These are phyloP conservation scores for Prunus kanzakura DNA, from an alignment of 306 rosid genomes.

Conservation along the genomic window DNA sequence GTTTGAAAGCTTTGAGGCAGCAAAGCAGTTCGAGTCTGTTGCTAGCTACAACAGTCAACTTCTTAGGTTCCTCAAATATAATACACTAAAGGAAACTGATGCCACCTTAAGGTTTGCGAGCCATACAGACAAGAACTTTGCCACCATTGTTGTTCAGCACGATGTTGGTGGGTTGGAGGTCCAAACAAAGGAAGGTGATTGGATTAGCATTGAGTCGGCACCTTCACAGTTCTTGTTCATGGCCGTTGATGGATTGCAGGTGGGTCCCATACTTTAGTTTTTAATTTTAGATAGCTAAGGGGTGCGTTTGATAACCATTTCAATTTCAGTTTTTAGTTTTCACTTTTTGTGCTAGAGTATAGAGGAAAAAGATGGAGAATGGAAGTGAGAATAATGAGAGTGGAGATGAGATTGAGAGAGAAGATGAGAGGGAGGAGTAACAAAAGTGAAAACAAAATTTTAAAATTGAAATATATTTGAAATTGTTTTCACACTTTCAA, in stretches of 20 bases:
- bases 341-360: too few species aligned
- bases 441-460: too few species aligned
- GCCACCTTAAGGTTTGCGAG: not conserved
- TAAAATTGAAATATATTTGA: too few species aligned
- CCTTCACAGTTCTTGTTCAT: conserved; percentile 18
- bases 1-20: conserved; percentile 5
- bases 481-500: too few species aligned
- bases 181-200: not conserved
- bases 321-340: too few species aligned
- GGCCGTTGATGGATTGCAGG: conserved; percentile 14
- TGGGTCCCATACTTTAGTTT: not conserved
- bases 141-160: conserved; percentile 9
- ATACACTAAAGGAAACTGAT: not conserved
- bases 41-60: conserved; percentile 7
- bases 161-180: conserved; percentile 18
- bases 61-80: conserved; percentile 13
- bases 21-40: not conserved
- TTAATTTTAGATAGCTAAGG: too few species aligned
- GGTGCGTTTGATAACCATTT: too few species aligned
- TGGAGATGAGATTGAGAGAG: too few species aligned
- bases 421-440: too few species aligned
- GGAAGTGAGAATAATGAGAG: too few species aligned
- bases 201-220: not conserved
- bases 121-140: conserved; percentile 13
- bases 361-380: too few species aligned